phyloP scores from a whole-genome alignment of 2,329 filamentous ascomycete genomes.

The Nothophaeocryptopus gaeumannii region DNA sequence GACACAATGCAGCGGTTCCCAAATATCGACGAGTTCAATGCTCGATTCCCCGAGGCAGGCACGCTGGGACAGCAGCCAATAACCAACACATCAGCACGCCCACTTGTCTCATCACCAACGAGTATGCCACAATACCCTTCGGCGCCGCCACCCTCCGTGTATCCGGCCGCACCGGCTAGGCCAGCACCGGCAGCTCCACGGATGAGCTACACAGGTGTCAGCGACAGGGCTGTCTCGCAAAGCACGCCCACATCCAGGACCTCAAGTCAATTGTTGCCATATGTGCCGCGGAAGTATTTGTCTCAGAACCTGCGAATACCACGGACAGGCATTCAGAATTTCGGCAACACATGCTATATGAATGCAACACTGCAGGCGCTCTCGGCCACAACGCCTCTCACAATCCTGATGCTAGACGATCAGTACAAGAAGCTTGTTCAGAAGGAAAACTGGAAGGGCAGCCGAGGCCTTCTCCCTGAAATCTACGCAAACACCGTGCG shows the following conservation, averaged over 20 bases:
- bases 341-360: constrained; percentile 83
- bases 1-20: constrained; percentile 18
- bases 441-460: constrained; percentile 63
- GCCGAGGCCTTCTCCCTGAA: constrained; percentile 60
- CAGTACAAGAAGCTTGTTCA: constrained; percentile 60
- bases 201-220: constrained; percentile 77
- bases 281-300: constrained; percentile 46
- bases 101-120: constrained; percentile 30
- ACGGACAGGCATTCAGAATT: constrained; percentile 75
- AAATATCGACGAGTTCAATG: constrained; percentile 74
- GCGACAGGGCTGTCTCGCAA: constrained; percentile 51
- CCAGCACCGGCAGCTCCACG: constrained; percentile 56
- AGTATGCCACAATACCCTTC: constrained; percentile 32
- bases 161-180: constrained; percentile 52
- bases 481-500: constrained; percentile 61
- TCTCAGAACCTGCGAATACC: constrained; percentile 50
- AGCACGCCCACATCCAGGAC: constrained; percentile 35
- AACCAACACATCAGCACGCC: constrained; percentile 28
- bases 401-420: constrained; percentile 63
- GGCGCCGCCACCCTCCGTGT: constrained; percentile 32
- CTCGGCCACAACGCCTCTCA: constrained; percentile 64
- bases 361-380: constrained; percentile 86
- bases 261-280: constrained; percentile 41
- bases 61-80: constrained; percentile 58
- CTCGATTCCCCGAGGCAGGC: constrained; percentile 72